Percentiles rank a stretch among this genome's conserved stretches.
These are phyloP conservation scores for Exophiala phaeomuriformis DNA, from an alignment of 2,329 filamentous ascomycete species.

Conservation along the genomic window DNA sequence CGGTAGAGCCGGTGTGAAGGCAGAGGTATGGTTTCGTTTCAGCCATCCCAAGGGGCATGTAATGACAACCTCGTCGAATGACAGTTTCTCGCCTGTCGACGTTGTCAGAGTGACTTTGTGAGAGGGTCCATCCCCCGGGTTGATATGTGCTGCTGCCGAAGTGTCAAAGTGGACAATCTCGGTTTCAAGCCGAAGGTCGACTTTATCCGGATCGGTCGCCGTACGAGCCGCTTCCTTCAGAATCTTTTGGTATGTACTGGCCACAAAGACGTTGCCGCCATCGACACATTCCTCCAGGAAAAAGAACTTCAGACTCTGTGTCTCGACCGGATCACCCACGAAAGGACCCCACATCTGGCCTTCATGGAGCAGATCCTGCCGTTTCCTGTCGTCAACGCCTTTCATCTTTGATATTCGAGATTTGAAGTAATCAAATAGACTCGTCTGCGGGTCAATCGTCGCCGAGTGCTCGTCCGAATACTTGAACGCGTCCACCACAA, in stretches of 20 bases:
- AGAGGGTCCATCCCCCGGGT: slow-evolving; percentile 12
- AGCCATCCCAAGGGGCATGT: slow-evolving; percentile 50
- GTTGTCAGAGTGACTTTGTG: slow-evolving; percentile 41
- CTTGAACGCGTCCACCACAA: slow-evolving; percentile 53
- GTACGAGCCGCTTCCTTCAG: slow-evolving; percentile 46
- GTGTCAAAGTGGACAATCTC: slow-evolving; percentile 37
- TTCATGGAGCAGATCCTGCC: slow-evolving; percentile 41
- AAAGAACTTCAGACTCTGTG: slow-evolving; percentile 57
- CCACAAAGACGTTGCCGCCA: slow-evolving; percentile 57
- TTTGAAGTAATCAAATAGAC: slow-evolving; percentile 52
- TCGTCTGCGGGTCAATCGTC: slow-evolving; percentile 45
- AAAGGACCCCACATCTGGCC: slow-evolving; percentile 58
- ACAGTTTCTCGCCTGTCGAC: slow-evolving; percentile 30
- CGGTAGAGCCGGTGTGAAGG: slow-evolving; percentile 43
- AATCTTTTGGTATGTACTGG: slow-evolving; percentile 54
- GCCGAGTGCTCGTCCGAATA: slow-evolving; percentile 49
- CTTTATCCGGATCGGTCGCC: slow-evolving; percentile 42
- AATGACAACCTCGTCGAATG: slow-evolving; percentile 47
- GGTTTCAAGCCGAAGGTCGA: slow-evolving; percentile 38
- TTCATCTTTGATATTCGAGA: slow-evolving; percentile 40
- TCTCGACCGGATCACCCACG: slow-evolving; percentile 53
- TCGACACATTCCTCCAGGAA: slow-evolving; percentile 61
- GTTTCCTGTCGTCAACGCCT: slow-evolving; percentile 38
- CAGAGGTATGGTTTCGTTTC: slow-evolving; percentile 38
- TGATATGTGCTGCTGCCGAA: slow-evolving; percentile 8